Evolutionary conservation across 1,284 basidiomycete species (phyloP), one percentile per base, ranked within the genome.

Genomic region (Cryptococcus neoformans): DNA sequence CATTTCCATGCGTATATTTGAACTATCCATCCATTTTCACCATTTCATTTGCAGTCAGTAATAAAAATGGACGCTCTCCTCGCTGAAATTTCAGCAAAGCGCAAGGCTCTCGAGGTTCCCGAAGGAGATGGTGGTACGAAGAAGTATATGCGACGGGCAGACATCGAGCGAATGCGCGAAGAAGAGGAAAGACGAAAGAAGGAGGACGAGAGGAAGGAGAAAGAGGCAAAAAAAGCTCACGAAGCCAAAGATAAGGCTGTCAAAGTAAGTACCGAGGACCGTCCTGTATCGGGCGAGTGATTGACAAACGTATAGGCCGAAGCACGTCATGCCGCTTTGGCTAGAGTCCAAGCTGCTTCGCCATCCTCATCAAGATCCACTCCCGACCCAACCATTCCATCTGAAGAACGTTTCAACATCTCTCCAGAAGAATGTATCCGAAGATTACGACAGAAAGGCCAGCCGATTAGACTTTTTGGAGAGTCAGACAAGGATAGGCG

Each of bases 401-500:
- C 59, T 4, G 51, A 52, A 79, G 84, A 70, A 83, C 84, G 56
- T 1, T 97, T 94, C 81, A 93, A 92, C 73, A 89, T 98, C 51
- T 92, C 94, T 1, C 90, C 92, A 57, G 89, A 93, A 59, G 96
- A 99, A 71, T 92, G 90, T 34, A 81, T 94, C 53, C 86, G 89
- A 6, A 85, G 96, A 11, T 83, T 99, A 34, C 87, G 96, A 40
- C 81, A 84, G 34, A 95, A 95, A 73, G 91, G 90, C 34, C 92
- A 99, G 72, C 96, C 96, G 2, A 90, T 99, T 60, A 85, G 92
- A 8, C 81, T 99, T 2, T 99, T 99, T 71, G 96, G 87, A 44
- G 96, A 99, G 75, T 85, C 87, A 0, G 95, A 99, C 79, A 91
- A 92, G 77, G 96, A 98, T 49, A 83, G 95, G 8, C 81, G 93